These are phyloP conservation scores for Papilionanthe hybrid DNA, from an alignment of 116 monocot species.

Conservation along the genomic window DNA sequence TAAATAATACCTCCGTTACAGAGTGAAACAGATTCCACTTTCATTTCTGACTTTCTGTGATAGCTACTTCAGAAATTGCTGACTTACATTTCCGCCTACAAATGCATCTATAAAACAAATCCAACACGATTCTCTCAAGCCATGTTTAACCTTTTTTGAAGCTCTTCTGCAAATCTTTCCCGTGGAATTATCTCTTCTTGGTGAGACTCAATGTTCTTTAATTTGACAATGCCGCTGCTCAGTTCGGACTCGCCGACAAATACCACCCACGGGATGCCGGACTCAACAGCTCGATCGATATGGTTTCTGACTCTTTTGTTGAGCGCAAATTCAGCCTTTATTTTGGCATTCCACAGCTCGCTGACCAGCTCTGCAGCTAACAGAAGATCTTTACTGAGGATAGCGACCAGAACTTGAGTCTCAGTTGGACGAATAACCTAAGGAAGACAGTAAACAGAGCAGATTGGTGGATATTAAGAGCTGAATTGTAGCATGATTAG, in stretches of 20 bases:
- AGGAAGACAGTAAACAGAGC: neutral
- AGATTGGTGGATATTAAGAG: neutral
- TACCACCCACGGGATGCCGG: conserved; percentile 83
- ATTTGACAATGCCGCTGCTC: conserved; percentile 50
- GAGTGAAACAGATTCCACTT: too few relatives aligned
- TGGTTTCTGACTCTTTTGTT: conserved; percentile 76
- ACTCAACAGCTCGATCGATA: conserved; percentile 56
- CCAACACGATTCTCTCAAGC: neutral
- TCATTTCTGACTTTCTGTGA: too few relatives aligned
- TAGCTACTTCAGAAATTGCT: too few relatives aligned
- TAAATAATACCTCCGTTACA: too few relatives aligned
- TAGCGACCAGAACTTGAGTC: conserved; percentile 86
- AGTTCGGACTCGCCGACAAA: conserved; percentile 71
- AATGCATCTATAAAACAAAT: too few relatives aligned
- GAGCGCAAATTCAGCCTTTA: conserved; percentile 71
- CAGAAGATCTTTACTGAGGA: conserved; percentile 66
- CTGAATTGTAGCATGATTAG: neutral
- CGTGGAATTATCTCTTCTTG: conserved; percentile 55
- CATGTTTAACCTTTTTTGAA: conserved; percentile 41
- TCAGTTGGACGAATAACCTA: conserved; percentile 80
- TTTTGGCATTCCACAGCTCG: conserved; percentile 71
- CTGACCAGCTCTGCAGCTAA: conserved; percentile 64
- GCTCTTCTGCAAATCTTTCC: conserved; percentile 47
- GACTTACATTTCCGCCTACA: too few relatives aligned
- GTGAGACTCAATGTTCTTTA: conserved; percentile 72